A percentile compares a stretch with the other conserved stretches of the same genome.
Evolutionary conservation across 495 filamentous ascomycete species (phyloP).

Genomic region (Xylaria grammica): DNA sequence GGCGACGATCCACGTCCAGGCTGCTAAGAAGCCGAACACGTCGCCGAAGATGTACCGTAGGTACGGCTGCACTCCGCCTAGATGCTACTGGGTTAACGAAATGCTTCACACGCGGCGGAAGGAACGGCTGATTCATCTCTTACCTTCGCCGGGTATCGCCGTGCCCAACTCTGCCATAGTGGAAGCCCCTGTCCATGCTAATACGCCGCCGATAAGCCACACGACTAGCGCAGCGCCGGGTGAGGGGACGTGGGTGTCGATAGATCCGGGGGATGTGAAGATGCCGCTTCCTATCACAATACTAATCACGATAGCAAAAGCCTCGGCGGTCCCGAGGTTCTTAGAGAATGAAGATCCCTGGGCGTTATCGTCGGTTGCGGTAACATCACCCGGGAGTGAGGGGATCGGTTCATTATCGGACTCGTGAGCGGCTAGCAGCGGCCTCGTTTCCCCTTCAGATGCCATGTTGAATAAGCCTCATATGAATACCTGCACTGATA

Average conservation of each 20-base stretch:
- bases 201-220: slow-evolving; percentile 57
- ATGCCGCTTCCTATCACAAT: slow-evolving; percentile 62
- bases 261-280: slow-evolving; percentile 61
- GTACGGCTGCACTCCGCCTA: slow-evolving; percentile 60
- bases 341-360: slow-evolving; percentile 48
- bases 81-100: background rate
- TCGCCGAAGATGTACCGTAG: slow-evolving; percentile 62
- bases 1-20: slow-evolving; percentile 64
- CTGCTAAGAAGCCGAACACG: slow-evolving; percentile 57
- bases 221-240: slow-evolving; percentile 56
- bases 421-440: slow-evolving; percentile 33
- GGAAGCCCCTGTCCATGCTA: slow-evolving; percentile 62
- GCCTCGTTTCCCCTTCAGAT: slow-evolving; percentile 32
- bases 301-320: slow-evolving; percentile 60
- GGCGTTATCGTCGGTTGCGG: slow-evolving; percentile 18
- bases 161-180: slow-evolving; percentile 62
- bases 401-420: slow-evolving; percentile 14
- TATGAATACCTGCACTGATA: background rate
- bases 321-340: slow-evolving; percentile 55
- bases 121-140: slow-evolving; percentile 12
- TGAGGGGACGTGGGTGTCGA: slow-evolving; percentile 62
- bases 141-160: slow-evolving; percentile 55
- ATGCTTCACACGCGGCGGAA: background rate
- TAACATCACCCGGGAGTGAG: background rate
- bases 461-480: slow-evolving; percentile 11